phyloP scores from a whole-genome alignment of 441 rosid species.

The Pelargonium citronellum region DNA sequence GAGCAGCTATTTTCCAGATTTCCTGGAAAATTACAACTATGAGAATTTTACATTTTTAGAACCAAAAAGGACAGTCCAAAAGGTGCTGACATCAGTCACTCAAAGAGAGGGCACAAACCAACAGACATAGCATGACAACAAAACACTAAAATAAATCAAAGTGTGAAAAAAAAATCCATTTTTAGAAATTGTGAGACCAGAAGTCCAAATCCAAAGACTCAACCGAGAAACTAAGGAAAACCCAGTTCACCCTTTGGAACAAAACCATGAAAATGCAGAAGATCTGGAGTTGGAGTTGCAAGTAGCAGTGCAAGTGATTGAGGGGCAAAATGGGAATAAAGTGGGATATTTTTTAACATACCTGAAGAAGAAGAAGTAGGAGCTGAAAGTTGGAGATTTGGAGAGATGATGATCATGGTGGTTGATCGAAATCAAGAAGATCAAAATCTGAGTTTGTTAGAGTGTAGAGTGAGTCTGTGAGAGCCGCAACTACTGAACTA shows the following conservation, averaged over 20 bases:
- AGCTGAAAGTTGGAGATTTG: conserved; percentile 16
- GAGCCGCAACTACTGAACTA: conserved; percentile 10
- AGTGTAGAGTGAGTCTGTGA: background rate
- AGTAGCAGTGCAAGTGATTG: background rate
- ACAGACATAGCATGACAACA: conserved; percentile 12
- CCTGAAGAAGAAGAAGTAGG: too few species aligned
- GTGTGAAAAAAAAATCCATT: background rate
- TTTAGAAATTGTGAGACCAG: background rate
- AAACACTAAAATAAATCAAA: background rate
- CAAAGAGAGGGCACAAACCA: conserved; percentile 13
- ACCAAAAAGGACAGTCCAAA: background rate
- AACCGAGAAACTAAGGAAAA: background rate
- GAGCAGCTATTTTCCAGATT: background rate
- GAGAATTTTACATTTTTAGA: background rate
- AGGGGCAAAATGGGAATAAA: conserved; percentile 6
- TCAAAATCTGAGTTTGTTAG: background rate
- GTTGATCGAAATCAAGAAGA: background rate
- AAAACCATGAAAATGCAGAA: conserved; percentile 30
- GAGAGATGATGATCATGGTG: conserved; percentile 22
- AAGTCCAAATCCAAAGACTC: background rate
- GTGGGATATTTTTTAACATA: too few species aligned
- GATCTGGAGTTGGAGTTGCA: conserved; percentile 30
- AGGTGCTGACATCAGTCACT: background rate
- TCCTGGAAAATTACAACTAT: background rate
- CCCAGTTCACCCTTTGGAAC: conserved; percentile 26